Percentiles rank a stretch among this genome's conserved stretches.
These are phyloP conservation scores for Omphalotus olearius DNA, from an alignment of 1,284 basidiomycete species.

Conservation along the genomic window DNA sequence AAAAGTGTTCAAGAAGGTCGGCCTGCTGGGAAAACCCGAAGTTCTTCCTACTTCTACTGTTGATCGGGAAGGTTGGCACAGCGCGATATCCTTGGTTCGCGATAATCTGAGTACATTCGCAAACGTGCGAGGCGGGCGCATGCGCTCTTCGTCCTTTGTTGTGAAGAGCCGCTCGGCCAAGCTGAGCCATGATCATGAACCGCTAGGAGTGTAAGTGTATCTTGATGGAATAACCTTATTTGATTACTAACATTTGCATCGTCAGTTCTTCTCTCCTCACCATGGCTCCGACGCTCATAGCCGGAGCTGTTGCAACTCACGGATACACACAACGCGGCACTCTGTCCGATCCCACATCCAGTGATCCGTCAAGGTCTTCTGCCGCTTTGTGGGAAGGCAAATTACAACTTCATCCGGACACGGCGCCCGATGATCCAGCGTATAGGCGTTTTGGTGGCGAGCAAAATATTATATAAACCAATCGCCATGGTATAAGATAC, in stretches of 20 bases:
- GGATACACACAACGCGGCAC: constrained; percentile 50
- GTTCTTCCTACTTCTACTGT: constrained; percentile 62
- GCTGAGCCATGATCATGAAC: constrained; percentile 44
- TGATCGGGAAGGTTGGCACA: constrained; percentile 66
- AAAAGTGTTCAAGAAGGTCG: constrained; percentile 59
- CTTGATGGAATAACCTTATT: constrained; percentile 15
- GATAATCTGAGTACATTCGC: constrained; percentile 84
- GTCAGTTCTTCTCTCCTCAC: constrained; percentile 67
- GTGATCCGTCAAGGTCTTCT: constrained; percentile 76
- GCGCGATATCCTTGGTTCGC: constrained; percentile 71
- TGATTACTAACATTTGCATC: constrained; percentile 15
- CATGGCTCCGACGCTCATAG: constrained; percentile 86
- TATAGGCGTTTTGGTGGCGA: constrained; percentile 30
- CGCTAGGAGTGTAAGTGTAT: constrained; percentile 33
- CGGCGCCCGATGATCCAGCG: constrained; percentile 42
- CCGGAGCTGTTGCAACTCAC: constrained; percentile 81
- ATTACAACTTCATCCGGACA: constrained; percentile 85
- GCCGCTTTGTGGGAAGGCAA: constrained; percentile 79
- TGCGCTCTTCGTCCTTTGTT: constrained; percentile 81
- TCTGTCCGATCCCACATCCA: constrained; percentile 69
- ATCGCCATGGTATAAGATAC: background rate
- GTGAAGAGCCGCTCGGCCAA: constrained; percentile 67
- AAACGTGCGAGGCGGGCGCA: constrained; percentile 80
- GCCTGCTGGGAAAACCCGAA: constrained; percentile 65
- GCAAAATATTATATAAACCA: constrained; percentile 12